Evolutionary conservation across 805 yeast genomes (phyloP).

Genomic region (Pichia pseudocactophila): DNA sequence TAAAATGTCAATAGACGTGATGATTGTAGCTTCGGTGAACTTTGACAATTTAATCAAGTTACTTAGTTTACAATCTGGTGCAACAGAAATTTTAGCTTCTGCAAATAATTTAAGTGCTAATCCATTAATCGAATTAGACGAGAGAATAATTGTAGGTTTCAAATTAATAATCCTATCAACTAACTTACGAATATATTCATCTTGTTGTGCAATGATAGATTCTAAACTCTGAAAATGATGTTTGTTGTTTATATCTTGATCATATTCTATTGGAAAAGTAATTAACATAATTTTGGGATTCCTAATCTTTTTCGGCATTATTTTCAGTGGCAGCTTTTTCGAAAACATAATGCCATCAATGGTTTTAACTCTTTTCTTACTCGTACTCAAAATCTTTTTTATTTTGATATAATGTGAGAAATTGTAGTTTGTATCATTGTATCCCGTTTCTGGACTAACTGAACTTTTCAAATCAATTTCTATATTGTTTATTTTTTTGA

Average conservation of each 20-base stretch:
- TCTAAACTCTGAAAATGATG: constrained; percentile 16
- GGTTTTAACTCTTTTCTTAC: constrained; percentile 46
- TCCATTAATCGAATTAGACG: constrained; percentile 76
- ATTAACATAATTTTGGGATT: constrained; percentile 74
- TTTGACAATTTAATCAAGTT: constrained; percentile 72
- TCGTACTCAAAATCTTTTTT: constrained; percentile 75
- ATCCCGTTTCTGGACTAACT: constrained; percentile 32
- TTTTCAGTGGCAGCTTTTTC: constrained; percentile 67
- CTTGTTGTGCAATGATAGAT: constrained; percentile 79
- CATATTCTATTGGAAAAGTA: constrained; percentile 86
- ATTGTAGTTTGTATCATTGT: constrained; percentile 64
- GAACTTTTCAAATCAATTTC: constrained; percentile 45
- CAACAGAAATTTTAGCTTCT: constrained; percentile 72
- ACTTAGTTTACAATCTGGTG: constrained; percentile 70
- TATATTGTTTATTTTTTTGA: constrained; percentile 48
- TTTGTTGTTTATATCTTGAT: constrained; percentile 33
- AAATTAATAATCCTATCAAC: constrained; percentile 71
- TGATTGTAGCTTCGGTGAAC: constrained; percentile 76
- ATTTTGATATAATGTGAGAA: constrained; percentile 83
- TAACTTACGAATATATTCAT: constrained; percentile 71
- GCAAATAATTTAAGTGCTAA: constrained; percentile 64
- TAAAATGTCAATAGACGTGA: constrained; percentile 76
- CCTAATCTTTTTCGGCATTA: constrained; percentile 57
- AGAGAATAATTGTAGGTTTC: constrained; percentile 69
- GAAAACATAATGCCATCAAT: constrained; percentile 81